Evolutionary conservation across 331 rosid species (phyloP).

Genomic region (Quercus tomentella): DNA sequence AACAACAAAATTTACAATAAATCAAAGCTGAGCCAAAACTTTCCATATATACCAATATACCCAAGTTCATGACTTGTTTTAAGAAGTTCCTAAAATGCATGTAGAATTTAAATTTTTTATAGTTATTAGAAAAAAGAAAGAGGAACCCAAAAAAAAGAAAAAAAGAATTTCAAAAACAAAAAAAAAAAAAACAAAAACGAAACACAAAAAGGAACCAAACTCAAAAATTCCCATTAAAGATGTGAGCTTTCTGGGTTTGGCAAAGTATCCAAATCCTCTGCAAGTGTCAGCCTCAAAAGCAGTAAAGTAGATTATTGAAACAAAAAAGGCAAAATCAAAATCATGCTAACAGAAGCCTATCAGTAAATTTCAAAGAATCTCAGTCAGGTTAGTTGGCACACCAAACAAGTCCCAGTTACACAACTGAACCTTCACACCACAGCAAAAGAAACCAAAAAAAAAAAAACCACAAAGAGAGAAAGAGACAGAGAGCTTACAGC

Average conservation of each 20-base stretch:
- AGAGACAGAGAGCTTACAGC: conserved; percentile 44
- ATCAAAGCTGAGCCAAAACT: neutral
- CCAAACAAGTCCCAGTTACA: neutral
- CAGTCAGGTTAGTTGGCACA: neutral
- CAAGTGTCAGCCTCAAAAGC: neutral
- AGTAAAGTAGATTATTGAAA: neutral
- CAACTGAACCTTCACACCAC: neutral
- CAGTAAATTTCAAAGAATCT: neutral
- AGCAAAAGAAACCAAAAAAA: neutral
- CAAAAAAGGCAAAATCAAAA: neutral
- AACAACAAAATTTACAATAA: neutral
- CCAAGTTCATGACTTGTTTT: neutral
- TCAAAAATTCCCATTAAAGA: neutral
- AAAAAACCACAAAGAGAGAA: neutral
- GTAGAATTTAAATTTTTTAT: neutral
- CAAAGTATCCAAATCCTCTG: neutral
- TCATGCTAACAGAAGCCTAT: neutral
- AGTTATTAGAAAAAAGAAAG: too few relatives aligned
- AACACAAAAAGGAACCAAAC: neutral
- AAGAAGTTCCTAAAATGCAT: neutral
- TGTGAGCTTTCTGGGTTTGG: neutral
- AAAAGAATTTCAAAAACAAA: neutral
- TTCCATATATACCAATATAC: neutral
- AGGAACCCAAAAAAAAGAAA: neutral
- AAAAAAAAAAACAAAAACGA: neutral